Percentiles rank a stretch among this genome's conserved stretches.
phyloP scores from a whole-genome alignment of 108 stramenopile genomes.

The Fragilaria crotonensis region DNA sequence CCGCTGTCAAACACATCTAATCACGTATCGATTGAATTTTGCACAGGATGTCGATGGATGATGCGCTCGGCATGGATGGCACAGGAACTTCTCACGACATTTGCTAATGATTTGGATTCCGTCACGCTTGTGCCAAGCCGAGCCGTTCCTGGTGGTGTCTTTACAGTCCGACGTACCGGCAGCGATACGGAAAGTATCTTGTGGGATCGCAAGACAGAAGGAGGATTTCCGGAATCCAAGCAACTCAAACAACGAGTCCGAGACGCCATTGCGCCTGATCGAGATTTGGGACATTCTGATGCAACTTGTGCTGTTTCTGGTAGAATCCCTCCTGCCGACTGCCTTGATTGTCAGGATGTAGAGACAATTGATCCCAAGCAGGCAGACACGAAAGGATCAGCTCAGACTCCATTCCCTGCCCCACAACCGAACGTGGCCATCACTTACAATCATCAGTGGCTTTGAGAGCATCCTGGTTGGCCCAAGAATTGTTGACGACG shows the following conservation, averaged over 20 bases:
- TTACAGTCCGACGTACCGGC: not conserved
- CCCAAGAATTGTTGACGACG: conserved; percentile 32
- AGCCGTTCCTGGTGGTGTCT: conserved; percentile 16
- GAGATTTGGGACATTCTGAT: conserved; percentile 75
- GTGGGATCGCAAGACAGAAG: conserved; percentile 44
- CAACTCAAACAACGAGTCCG: conserved; percentile 72
- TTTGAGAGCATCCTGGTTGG: conserved; percentile 32
- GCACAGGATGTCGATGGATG: conserved; percentile 81
- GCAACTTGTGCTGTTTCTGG: not conserved
- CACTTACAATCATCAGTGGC: conserved; percentile 15
- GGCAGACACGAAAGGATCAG: conserved; percentile 9
- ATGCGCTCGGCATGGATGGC: conserved; percentile 67
- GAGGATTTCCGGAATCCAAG: conserved; percentile 75
- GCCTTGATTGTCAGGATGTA: not conserved
- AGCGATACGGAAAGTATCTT: conserved; percentile 1
- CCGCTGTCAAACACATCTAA: no score
- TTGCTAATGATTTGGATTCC: conserved; percentile 31
- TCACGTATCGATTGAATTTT: conserved; percentile 78
- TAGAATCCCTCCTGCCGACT: not conserved
- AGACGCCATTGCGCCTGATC: conserved; percentile 50
- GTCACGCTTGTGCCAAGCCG: conserved; percentile 47
- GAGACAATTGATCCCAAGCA: not conserved
- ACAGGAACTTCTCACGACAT: conserved; percentile 75
- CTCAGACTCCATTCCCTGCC: no score
- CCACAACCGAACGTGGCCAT: conserved; percentile 8